Conservation (phyloP, 352 stramenopile genomes). For the Elongisporangium senticosum region DNA sequence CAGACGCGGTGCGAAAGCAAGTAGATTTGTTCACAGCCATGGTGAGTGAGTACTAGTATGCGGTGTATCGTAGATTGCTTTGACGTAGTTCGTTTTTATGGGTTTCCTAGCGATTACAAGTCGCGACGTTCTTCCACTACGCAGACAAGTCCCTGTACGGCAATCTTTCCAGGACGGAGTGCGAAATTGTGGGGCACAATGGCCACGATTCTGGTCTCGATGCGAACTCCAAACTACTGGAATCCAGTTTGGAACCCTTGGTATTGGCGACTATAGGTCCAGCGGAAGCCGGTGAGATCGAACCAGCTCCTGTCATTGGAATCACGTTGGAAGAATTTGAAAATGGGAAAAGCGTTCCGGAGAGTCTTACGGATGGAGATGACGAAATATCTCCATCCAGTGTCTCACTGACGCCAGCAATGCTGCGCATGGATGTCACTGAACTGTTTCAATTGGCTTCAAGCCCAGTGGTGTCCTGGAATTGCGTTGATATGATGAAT, state of each 20-base stretch:
- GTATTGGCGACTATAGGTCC: slow-evolving; percentile 14
- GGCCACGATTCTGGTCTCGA: not conserved
- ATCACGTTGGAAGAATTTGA: slow-evolving; percentile 69
- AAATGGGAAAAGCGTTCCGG: slow-evolving; percentile 22
- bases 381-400: slow-evolving; percentile 1
- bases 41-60: slow-evolving; percentile 19
- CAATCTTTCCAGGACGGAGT: slow-evolving; percentile 39
- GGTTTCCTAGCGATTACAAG: slow-evolving; percentile 45
- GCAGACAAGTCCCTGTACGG: slow-evolving; percentile 46
- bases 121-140: slow-evolving; percentile 71
- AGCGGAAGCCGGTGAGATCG: slow-evolving; percentile 23
- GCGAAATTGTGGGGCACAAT: slow-evolving; percentile 39
- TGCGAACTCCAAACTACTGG: not conserved
- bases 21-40: slow-evolving; percentile 57
- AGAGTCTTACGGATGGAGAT: slow-evolving; percentile 3
- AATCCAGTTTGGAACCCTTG: not conserved
- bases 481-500: not conserved
- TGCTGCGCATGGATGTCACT: slow-evolving; percentile 1
- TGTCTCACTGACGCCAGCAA: not conserved
- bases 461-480: slow-evolving; percentile 4
- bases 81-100: not conserved
- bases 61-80: not conserved
- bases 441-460: slow-evolving; percentile 22
- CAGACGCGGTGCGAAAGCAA: slow-evolving; percentile 21
- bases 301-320: slow-evolving; percentile 10